Percentiles rank a stretch among this genome's conserved stretches.
Evolutionary conservation across 768 basidiomycete genomes (phyloP).

Genomic region (Rickenella mellea): DNA sequence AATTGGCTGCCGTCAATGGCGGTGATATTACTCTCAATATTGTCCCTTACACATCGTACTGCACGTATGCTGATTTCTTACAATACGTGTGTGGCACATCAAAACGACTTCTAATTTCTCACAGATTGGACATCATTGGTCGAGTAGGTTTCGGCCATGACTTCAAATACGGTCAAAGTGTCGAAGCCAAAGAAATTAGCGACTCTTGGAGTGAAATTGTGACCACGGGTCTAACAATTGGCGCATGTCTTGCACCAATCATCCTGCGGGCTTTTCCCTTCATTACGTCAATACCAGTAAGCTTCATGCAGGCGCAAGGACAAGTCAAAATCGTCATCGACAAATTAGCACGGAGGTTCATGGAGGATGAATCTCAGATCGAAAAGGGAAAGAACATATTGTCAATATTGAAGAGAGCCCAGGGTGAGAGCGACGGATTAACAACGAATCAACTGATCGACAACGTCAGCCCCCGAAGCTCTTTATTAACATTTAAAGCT

Average conservation of each 20-base stretch:
- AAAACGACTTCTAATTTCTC: background rate
- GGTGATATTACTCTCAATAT: conserved; percentile 13
- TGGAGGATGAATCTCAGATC: conserved; percentile 11
- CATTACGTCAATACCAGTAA: conserved; percentile 16
- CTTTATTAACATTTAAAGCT: too few relatives aligned
- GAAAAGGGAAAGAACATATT: conserved; percentile 16
- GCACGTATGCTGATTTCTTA: conserved; percentile 14
- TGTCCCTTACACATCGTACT: conserved; percentile 12
- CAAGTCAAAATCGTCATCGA: conserved; percentile 15
- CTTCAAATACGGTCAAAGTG: conserved; percentile 16
- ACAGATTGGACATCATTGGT: conserved; percentile 21
- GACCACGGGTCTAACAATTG: conserved; percentile 9
- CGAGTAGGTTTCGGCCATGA: conserved; percentile 1
- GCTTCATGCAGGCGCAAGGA: conserved; percentile 17
- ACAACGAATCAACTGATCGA: conserved; percentile 14
- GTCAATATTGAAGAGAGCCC: conserved; percentile 13
- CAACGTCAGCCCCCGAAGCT: too few relatives aligned
- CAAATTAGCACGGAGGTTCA: conserved; percentile 14
- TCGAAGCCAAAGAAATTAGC: conserved; percentile 17
- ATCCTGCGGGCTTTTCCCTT: conserved; percentile 19
- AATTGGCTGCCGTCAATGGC: conserved; percentile 12
- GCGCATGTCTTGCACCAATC: conserved; percentile 19
- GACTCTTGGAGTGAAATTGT: conserved; percentile 16
- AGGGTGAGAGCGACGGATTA: conserved; percentile 1
- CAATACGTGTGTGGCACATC: too few relatives aligned